Conservation (phyloP, 306 rosid genomes). For the Sechiopsis laciniata region DNA sequence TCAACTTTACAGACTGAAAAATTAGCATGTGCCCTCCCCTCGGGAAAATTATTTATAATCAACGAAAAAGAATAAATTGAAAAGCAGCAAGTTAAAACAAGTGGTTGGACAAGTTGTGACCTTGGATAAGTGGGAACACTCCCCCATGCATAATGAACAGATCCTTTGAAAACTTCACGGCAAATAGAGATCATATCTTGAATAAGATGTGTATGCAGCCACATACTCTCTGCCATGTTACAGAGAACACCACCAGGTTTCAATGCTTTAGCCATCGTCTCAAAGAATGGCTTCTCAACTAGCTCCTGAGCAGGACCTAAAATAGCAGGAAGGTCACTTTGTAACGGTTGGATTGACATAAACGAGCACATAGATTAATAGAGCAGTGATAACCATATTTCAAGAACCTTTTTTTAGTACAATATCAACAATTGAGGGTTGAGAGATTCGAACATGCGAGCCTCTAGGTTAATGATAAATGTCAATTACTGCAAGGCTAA, state of each 20-base stretch:
- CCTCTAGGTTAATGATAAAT: too few relatives aligned
- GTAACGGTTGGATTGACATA: not conserved
- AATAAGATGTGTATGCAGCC: conserved; percentile 98
- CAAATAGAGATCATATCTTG: conserved; percentile 73
- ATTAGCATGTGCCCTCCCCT: not conserved
- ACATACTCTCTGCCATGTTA: conserved; percentile 98
- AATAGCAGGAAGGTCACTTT: conserved; percentile 20
- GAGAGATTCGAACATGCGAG: too few relatives aligned
- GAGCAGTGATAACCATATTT: not conserved
- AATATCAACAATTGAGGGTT: too few relatives aligned
- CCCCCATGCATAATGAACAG: conserved; percentile 86
- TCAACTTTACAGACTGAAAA: not conserved
- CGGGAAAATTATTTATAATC: not conserved
- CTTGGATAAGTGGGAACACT: conserved; percentile 95
- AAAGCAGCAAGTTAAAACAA: not conserved
- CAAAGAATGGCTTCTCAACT: conserved; percentile 93
- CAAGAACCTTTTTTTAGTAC: not conserved
- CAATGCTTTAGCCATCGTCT: conserved; percentile 72
- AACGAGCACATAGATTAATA: not conserved
- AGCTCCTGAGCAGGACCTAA: conserved; percentile 97
- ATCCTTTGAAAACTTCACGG: conserved; percentile 67
- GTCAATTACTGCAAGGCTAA: too few relatives aligned
- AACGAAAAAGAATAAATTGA: not conserved
- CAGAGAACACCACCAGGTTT: conserved; percentile 94
- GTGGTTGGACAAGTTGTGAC: not conserved